These are phyloP conservation scores for Pyrrhoderma lamaoense DNA, from an alignment of 1,284 basidiomycete species.

Conservation along the genomic window DNA sequence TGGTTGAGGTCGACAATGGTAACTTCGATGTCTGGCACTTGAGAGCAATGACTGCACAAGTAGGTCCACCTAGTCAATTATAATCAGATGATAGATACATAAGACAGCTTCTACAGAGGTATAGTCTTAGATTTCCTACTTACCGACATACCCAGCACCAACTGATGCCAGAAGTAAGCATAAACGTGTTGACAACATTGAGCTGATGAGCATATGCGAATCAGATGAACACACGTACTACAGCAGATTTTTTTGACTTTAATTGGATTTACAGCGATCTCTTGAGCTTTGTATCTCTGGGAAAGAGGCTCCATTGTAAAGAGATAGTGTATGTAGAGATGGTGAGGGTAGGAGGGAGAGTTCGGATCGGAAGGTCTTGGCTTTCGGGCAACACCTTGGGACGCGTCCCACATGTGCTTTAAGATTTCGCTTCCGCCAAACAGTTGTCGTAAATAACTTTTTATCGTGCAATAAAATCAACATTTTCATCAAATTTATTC, in stretches of 20 bases:
- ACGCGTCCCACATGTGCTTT: no score
- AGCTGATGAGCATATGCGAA: conserved; percentile 19
- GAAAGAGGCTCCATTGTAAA: conserved; percentile 7
- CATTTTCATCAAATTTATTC: no score
- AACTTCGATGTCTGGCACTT: conserved; percentile 90
- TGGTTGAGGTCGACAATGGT: conserved; percentile 98
- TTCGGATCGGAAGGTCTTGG: not conserved
- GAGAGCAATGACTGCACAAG: conserved; percentile 91
- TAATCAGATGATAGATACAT: conserved; percentile 17
- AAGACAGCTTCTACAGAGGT: not conserved
- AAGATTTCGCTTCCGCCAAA: no score
- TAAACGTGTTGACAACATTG: not conserved
- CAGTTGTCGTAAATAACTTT: no score
- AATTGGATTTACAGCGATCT: conserved; percentile 31
- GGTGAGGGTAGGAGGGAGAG: conserved; percentile 4
- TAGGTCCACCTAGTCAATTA: conserved; percentile 66
- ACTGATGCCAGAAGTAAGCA: conserved; percentile 40
- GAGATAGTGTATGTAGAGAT: conserved; percentile 2
- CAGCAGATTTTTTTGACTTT: conserved; percentile 85
- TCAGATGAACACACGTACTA: conserved; percentile 58
- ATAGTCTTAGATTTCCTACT: conserved; percentile 27
- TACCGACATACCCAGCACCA: conserved; percentile 95
- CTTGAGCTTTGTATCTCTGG: conserved; percentile 15
- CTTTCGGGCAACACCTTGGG: no score
- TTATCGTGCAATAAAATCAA: no score